Evolutionary conservation across 352 stramenopile genomes (phyloP).

Genomic region (Thalassiosira oceanica): DNA sequence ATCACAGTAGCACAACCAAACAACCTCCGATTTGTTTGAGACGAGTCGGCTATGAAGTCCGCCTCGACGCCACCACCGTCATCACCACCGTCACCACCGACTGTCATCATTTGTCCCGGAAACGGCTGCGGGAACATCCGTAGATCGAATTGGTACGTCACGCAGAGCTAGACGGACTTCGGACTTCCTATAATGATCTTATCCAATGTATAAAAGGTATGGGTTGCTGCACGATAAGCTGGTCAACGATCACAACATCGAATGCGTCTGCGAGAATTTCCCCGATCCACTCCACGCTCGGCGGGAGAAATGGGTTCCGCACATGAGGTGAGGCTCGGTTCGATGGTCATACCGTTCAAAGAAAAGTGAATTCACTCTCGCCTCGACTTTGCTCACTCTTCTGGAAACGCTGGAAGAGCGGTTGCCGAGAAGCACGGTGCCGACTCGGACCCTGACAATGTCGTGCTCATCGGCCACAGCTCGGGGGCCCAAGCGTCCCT

Average conservation of each 20-base stretch:
- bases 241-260: conserved; percentile 32
- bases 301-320: conserved; percentile 62
- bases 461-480: conserved; percentile 74
- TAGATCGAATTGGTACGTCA: conserved; percentile 73
- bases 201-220: no score
- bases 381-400: no score
- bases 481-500: conserved; percentile 78
- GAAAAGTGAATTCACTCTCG: no score
- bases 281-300: conserved; percentile 60
- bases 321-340: conserved; percentile 36
- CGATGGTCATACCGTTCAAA: no score
- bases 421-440: conserved; percentile 36
- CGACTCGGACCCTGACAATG: conserved; percentile 41
- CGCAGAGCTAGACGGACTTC: no score
- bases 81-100: conserved; percentile 8
- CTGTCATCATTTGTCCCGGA: conserved; percentile 76
- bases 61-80: no score
- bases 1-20: no score
- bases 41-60: no score
- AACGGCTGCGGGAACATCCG: conserved; percentile 77
- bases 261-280: conserved; percentile 61
- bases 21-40: no score
- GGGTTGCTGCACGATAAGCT: conserved; percentile 48
- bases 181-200: no score
- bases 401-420: no score